Percentiles rank a stretch among this genome's conserved stretches.
Conservation (phyloP, 208 protist species). For the Sergeia podlipaevii region DNA sequence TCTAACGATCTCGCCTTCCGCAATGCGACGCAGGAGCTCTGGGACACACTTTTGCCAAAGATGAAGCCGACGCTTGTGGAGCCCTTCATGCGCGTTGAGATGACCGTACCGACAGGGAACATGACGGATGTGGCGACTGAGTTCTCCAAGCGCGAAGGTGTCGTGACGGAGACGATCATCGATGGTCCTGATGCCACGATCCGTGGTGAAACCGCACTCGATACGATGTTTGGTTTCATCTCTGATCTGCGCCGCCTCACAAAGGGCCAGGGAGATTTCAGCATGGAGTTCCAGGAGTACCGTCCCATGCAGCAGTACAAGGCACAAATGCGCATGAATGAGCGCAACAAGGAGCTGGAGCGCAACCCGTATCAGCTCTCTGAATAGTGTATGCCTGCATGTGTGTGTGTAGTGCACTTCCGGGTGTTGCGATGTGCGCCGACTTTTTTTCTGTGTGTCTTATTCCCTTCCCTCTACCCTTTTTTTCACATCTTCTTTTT, state of each 20-base stretch:
- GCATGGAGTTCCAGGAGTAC: constrained; percentile 93
- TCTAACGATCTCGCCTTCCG: constrained; percentile 98
- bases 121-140: constrained; percentile 87
- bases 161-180: constrained; percentile 83
- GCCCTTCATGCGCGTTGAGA: constrained; percentile 97
- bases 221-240: constrained; percentile 94
- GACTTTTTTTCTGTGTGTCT: neutral
- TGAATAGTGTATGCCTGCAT: constrained; percentile 17
- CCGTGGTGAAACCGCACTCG: constrained; percentile 85
- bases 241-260: constrained; percentile 89
- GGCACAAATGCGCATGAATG: constrained; percentile 87
- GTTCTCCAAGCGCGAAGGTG: constrained; percentile 85
- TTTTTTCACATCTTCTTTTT: neutral
- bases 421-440: neutral
- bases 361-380: constrained; percentile 69
- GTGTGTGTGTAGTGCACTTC: neutral
- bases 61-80: constrained; percentile 94
- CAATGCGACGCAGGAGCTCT: constrained; percentile 93
- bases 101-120: constrained; percentile 78
- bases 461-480: neutral
- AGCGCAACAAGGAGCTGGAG: constrained; percentile 82
- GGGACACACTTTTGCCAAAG: constrained; percentile 90
- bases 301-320: constrained; percentile 88
- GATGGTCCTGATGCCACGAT: constrained; percentile 83
- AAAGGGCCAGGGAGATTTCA: constrained; percentile 91